Base-by-base conservation (phyloP, 2,329 filamentous ascomycete genomes). In the Dactylellina haptotyla region DNA sequence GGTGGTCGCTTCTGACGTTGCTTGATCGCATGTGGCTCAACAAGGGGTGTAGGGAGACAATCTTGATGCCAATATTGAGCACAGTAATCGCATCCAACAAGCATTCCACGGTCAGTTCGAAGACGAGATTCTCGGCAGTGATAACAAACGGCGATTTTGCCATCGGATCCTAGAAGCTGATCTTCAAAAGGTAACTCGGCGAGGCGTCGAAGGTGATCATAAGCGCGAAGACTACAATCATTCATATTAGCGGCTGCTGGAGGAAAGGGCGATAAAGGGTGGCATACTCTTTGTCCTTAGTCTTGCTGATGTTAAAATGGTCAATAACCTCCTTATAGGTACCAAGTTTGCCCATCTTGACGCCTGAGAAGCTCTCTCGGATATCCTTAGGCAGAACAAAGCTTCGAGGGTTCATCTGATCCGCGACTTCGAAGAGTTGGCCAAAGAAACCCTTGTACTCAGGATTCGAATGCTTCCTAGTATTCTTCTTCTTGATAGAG, bases 31-130 rank as follows among this genome's bases (percentile, higher is more conserved):
- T 28, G 58, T 41, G 67, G 67, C 26, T 72, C 67, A 41, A 64
- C 58, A 10, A 72, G 26, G 10, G 67, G 59, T 16, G 16, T 32
- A 8, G 58, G 67, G 16, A 96, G 83, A 81, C 94, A 98, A 80
- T 98, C 94, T 57, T 97, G 84, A 82, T 98, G 94, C 90, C 93
- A 98, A 79, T 89, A 86, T 28, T 91, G 85, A 10, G 87, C 84
- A 81, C 94, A 98, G 77, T 86, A 87, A 80, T 92, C 93, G 83
- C 94, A 98, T 48, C 90, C 88, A 77, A 97, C 89, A 77, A 98
- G 92, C 76, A 89, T 87, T 25, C 90, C 87, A 16, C 59, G 67
- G 77, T 85, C 85, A 75, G 82, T 82, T 56, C 86, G 83, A 50
- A 72, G 39, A 28, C 89, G 86, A 23, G 89, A 85, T 77, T 85